Base-by-base conservation (phyloP, 495 filamentous ascomycete genomes). In the Xylaria intraflava region DNA sequence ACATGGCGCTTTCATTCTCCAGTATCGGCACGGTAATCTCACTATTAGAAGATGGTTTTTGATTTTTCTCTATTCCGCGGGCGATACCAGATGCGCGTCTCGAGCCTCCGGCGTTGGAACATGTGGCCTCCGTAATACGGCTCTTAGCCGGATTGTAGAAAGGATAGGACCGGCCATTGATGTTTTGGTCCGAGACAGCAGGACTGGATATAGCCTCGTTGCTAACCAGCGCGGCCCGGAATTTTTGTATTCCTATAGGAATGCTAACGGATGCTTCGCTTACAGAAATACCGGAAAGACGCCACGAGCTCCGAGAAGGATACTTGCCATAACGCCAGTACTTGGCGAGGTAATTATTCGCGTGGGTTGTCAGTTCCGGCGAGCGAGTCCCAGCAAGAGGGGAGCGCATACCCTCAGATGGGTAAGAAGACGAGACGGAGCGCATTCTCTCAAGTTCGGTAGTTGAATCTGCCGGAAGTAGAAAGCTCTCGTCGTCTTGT, bases 331-430 rank as follows among this genome's bases (percentile, higher is more conserved):
- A 38, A 6, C 30, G 29, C 27, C 29, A 35, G 43, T 49, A 55
- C 26, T 56, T 30, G 6, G 36, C 20, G 1, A 38, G n/a, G 22
- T 22, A 16, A 14, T 36, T 56, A 23, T 52, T 36, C 14, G 57
- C 23, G 39, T 41, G 55, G 36, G 46, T 43, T 43, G 58, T 57
- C n/a, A 36, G 11, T 33, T 50, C 50, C n/a, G 63, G 61, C 2
- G 63, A 64, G 45, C 14, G 19, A 27, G 43, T 33, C 46, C 42
- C 31, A 3, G 52, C 41, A 1, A 46, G 31, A 9, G 61, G 52
- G 30, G 64, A 64, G 38, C 59, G 64, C 8, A 66, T 58, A n/a
- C 64, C 64, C 51, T 66, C 61, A n/a, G 61, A 60, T 23, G 64
- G 64, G 31, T 66, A 66, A 9, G 58, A 66, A 29, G 64, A 66